Conservation (phyloP, 176 grass and related monocot genomes). For the Eragrostis curvula region DNA sequence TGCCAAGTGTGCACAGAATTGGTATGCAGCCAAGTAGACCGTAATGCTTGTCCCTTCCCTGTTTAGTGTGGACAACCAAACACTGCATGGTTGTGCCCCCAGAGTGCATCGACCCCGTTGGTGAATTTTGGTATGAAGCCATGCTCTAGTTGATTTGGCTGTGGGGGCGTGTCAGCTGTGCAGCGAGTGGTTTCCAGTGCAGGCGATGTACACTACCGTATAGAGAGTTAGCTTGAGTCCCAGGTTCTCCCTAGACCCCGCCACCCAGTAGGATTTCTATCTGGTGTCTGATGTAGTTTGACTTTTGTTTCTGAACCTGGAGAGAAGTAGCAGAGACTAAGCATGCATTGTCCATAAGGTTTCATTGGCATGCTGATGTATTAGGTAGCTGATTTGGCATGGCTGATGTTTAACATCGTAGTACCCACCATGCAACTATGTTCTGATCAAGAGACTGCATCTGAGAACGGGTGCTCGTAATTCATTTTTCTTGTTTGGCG, state of each 20-base stretch:
- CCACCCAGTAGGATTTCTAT: not conserved
- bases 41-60: not conserved
- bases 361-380: conserved; percentile 36
- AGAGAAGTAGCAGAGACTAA: conserved; percentile 15
- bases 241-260: not conserved
- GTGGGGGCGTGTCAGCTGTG: not conserved
- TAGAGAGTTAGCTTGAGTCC: conserved; percentile 34
- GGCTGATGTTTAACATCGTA: not conserved
- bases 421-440: not conserved
- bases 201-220: conserved; percentile 28
- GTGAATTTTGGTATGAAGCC: not conserved
- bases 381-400: conserved; percentile 27
- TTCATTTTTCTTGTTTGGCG: not conserved
- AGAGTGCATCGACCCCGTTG: not conserved
- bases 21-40: conserved; percentile 90
- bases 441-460: not conserved
- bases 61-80: not conserved
- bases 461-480: not conserved
- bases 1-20: conserved; percentile 91
- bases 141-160: not conserved
- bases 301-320: not conserved
- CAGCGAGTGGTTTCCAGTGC: not conserved
- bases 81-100: not conserved
- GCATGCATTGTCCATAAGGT: conserved; percentile 47
- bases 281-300: conserved; percentile 17